phyloP scores from a whole-genome alignment of 1,284 basidiomycete genomes.

The Violaceomyces palustris region DNA sequence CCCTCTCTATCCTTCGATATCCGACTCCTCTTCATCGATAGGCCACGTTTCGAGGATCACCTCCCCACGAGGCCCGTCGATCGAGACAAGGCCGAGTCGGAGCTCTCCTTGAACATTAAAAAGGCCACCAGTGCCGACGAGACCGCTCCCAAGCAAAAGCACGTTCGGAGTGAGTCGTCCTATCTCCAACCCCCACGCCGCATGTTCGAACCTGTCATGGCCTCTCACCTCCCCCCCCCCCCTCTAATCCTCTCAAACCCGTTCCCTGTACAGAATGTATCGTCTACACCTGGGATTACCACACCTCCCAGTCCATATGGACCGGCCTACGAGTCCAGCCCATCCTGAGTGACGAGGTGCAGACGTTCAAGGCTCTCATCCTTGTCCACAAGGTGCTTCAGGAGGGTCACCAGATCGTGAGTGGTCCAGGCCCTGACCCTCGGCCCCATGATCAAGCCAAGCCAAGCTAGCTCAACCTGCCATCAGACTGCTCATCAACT shows the following conservation, averaged over 20 bases:
- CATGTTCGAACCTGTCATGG: neutral
- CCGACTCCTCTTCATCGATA: neutral
- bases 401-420: slow-evolving; percentile 50
- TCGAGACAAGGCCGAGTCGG: slow-evolving; percentile 49
- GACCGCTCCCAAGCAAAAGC: slow-evolving; percentile 52
- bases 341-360: slow-evolving; percentile 51
- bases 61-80: slow-evolving; percentile 49
- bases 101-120: slow-evolving; percentile 49
- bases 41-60: slow-evolving; percentile 36
- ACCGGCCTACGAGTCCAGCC: slow-evolving; percentile 49
- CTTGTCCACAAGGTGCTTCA: slow-evolving; percentile 52
- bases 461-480: no score
- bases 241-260: neutral
- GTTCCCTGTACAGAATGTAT: slow-evolving; percentile 39
- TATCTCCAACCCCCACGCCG: neutral
- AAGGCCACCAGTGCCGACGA: slow-evolving; percentile 51
- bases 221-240: neutral
- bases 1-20: no score
- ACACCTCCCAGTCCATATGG: slow-evolving; percentile 51
- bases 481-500: no score
- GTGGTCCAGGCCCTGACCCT: no score
- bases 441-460: no score
- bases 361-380: slow-evolving; percentile 53
- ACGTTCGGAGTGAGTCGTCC: slow-evolving; percentile 46
- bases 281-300: slow-evolving; percentile 53